A percentile compares a stretch with the other conserved stretches of the same genome.
These are phyloP conservation scores for Haplosporangium sp. DNA, from an alignment of 371 early-diverging fungal genomes.

Conservation along the genomic window DNA sequence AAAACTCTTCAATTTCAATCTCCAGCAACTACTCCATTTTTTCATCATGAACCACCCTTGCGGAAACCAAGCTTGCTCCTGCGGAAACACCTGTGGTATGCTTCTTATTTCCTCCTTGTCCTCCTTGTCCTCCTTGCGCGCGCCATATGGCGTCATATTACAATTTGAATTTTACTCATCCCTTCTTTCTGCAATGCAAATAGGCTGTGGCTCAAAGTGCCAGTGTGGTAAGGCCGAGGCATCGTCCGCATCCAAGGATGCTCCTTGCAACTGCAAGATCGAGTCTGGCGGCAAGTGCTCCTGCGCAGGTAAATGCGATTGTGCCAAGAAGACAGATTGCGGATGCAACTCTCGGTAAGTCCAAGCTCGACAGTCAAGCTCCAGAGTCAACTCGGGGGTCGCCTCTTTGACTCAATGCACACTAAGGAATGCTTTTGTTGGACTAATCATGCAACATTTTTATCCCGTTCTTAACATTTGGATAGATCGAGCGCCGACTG, in stretches of 20 bases:
- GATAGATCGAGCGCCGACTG: conserved; percentile 7
- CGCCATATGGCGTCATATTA: conserved; percentile 26
- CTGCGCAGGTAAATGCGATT: conserved; percentile 13
- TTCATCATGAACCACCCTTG: conserved; percentile 40
- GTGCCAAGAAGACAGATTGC: too few species aligned
- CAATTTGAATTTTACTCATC: conserved; percentile 3
- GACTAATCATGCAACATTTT: background rate
- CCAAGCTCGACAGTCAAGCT: too few species aligned
- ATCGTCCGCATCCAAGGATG: conserved; percentile 12
- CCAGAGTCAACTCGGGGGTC: too few species aligned
- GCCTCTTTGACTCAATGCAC: background rate
- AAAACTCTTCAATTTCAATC: background rate
- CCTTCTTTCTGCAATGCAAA: background rate
- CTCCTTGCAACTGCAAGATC: conserved; percentile 31
- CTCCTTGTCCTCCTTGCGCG: background rate
- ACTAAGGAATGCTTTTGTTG: background rate
- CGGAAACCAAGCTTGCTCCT: conserved; percentile 42
- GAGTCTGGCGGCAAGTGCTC: conserved; percentile 19
- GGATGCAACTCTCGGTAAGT: conserved; percentile 15
- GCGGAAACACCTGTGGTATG: conserved; percentile 41
- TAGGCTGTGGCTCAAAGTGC: conserved; percentile 40
- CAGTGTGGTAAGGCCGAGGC: conserved; percentile 37
- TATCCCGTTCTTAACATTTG: background rate
- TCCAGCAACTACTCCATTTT: background rate
- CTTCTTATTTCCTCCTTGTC: background rate